phyloP scores from a whole-genome alignment of 2,329 filamentous ascomycete species.

The Sporothrix protearum region DNA sequence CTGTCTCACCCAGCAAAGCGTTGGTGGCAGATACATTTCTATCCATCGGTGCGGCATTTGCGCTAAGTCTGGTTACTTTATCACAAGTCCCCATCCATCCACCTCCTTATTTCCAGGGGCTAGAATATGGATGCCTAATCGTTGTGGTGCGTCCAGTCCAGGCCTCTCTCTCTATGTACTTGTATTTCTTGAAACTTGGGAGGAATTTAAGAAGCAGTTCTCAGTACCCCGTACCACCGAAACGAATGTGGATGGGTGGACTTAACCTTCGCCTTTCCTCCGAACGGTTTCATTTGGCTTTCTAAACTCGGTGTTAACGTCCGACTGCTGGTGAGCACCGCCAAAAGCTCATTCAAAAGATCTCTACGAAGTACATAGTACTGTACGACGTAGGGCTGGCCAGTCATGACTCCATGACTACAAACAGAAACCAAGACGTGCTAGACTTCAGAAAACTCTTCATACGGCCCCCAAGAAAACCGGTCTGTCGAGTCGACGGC shows the following conservation, averaged over 20 bases:
- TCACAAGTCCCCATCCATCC: neutral
- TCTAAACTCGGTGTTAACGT: slow-evolving; percentile 11
- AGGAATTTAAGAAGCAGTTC: neutral
- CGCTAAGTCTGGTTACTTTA: neutral
- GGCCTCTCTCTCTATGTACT: neutral
- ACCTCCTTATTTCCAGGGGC: neutral
- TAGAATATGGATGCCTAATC: slow-evolving; percentile 19
- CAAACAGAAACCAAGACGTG: too few species aligned
- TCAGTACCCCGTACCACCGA: neutral
- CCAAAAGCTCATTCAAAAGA: too few species aligned
- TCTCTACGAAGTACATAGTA: too few species aligned
- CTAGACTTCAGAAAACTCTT: neutral
- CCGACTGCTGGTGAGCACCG: too few species aligned
- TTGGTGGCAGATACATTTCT: neutral
- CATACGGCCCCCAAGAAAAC: neutral
- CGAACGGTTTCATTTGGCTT: neutral
- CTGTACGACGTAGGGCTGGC: too few species aligned
- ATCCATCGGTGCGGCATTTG: neutral
- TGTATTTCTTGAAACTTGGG: neutral
- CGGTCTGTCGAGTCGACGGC: neutral
- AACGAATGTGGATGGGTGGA: neutral
- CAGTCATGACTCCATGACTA: too few species aligned
- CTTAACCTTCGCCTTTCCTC: neutral
- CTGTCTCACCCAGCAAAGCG: neutral
- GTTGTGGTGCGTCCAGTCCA: neutral